Base-by-base conservation (phyloP, 352 stramenopile genomes). In the Phytophthora hibernalis region DNA sequence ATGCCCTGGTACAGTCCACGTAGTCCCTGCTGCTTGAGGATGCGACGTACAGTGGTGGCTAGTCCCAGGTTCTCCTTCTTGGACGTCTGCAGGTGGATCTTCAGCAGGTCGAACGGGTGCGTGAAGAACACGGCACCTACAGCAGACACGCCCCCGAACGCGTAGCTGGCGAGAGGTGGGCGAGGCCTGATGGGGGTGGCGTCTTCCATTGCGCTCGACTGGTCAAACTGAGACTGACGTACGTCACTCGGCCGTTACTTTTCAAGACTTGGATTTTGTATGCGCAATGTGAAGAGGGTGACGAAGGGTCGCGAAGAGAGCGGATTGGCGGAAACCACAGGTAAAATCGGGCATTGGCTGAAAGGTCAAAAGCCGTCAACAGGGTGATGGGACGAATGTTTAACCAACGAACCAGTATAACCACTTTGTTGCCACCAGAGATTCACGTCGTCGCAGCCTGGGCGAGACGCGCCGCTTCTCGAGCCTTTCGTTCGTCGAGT, bases 81-180 rank as follows among this genome's bases (percentile, higher is more conserved):
- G 49, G 83, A 89, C 51, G 86, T 95, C 70, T 95, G 86, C 49
- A 93, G 58, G 33, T 92, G 86, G 21, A 95, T 85, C 45, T 95
- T 95, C 49, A 95, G 74, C 54, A 95, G 58, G 62, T 95, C 86
- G 54, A 95, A 93, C 61, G 84, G 84, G 61, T 95, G 86, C 52
- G 86, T 95, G 74, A 95, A 95, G 77, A 92, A 93, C 50, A 92
- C 86, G 52, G 86, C 84, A 37, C 84, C 83, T 4, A 95, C 85
- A n/a, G 86, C 84, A 47, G 86, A 90, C 35, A 90, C 44, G n/a
- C 86, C 86, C 31, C 86, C 86, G 62, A 95, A 91, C 31, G 61
- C 52, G 70, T 93, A 95, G 68, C 84, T 91, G 66, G 72, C 77
- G 13, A 88, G 65, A 40, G 86, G 84, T 22, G 82, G 77, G 12